These are phyloP conservation scores for Kwoniella europaea DNA, from an alignment of 768 basidiomycete genomes.

Conservation along the genomic window DNA sequence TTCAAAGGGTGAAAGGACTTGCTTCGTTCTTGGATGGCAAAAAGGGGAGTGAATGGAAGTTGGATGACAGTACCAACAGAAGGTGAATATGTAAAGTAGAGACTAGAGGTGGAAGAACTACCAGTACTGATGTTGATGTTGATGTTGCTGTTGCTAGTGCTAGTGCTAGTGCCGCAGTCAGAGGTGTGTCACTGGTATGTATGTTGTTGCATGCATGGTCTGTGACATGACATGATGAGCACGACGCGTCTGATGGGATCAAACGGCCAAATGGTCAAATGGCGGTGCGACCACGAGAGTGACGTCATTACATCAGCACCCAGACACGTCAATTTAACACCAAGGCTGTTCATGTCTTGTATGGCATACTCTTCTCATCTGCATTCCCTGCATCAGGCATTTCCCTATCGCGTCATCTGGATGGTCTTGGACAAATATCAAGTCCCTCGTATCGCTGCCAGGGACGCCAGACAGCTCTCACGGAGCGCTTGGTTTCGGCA, in stretches of 20 bases:
- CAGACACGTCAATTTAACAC: neutral
- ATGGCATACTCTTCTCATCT: too few relatives aligned
- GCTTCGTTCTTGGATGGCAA: too few relatives aligned
- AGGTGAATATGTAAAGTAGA: too few relatives aligned
- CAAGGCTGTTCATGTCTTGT: too few relatives aligned
- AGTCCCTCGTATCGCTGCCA: too few relatives aligned
- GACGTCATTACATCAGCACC: slow-evolving; percentile 3
- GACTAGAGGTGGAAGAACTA: too few relatives aligned
- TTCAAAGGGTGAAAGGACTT: neutral
- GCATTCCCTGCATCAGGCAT: too few relatives aligned
- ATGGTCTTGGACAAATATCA: too few relatives aligned
- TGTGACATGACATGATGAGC: neutral
- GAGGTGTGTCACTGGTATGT: neutral
- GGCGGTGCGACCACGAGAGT: neutral
- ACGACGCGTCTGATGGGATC: slow-evolving; percentile 17
- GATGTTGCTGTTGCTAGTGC: neutral
- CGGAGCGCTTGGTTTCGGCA: too few relatives aligned
- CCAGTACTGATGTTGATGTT: too few relatives aligned
- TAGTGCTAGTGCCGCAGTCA: slow-evolving; percentile 2
- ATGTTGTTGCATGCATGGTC: neutral
- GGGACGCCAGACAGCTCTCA: too few relatives aligned
- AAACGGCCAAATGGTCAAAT: neutral
- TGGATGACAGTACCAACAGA: neutral
- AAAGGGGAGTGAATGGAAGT: neutral
- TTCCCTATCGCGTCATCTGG: too few relatives aligned